A percentile compares a stretch with the other conserved stretches of the same genome.
These are phyloP conservation scores for Wickerhamiella australiensis DNA, from an alignment of 805 yeast genomes.

Conservation along the genomic window DNA sequence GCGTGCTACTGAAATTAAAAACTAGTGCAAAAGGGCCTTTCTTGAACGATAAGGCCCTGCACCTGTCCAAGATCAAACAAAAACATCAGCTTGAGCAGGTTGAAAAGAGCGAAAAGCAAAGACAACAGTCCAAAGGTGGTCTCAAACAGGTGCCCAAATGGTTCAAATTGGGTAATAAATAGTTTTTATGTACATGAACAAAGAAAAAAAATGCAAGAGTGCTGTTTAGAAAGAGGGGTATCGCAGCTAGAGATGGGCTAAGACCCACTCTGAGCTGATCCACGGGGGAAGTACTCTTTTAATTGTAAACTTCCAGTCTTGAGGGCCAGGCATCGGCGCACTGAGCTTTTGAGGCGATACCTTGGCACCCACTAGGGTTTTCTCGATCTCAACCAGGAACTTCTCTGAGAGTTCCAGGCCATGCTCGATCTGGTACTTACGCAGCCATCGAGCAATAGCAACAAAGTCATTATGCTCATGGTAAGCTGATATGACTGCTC, in stretches of 20 bases:
- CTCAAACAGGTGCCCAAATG: constrained; percentile 20
- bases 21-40: constrained; percentile 10
- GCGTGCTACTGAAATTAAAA: constrained; percentile 34
- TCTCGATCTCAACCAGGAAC: neutral
- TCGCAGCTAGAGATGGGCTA: no score
- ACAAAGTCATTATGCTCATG: neutral
- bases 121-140: neutral
- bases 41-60: constrained; percentile 17
- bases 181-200: neutral
- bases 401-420: neutral
- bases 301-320: neutral
- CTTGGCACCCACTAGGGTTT: neutral
- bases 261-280: neutral
- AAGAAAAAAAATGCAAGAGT: no score
- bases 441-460: neutral
- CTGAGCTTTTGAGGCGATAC: neutral
- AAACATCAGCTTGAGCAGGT: neutral
- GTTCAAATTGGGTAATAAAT: constrained; percentile 18
- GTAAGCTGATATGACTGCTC: neutral
- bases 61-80: neutral
- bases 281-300: neutral
- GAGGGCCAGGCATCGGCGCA: neutral
- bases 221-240: no score
- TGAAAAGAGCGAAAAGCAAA: neutral
- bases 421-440: neutral